phyloP scores from a whole-genome alignment of 2,329 filamentous ascomycete species.

The Colletotrichum endophyticum region DNA sequence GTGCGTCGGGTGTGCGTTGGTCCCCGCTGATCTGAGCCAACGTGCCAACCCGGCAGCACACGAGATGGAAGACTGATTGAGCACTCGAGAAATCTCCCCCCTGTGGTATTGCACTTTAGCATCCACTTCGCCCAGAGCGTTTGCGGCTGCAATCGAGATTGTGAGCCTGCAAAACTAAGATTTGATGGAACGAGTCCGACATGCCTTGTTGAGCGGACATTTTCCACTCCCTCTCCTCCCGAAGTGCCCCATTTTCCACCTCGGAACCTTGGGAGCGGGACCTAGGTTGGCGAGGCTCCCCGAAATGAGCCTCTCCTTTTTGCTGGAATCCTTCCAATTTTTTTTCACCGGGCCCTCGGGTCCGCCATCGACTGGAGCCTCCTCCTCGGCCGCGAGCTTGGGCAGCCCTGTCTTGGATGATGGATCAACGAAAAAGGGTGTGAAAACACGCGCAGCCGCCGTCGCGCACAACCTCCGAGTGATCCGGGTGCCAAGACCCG shows the following conservation, averaged over 20 bases:
- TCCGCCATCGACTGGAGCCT: neutral
- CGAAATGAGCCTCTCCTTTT: conserved; percentile 12
- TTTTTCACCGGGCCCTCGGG: neutral
- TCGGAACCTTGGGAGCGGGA: conserved; percentile 6
- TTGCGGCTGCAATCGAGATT: conserved; percentile 13
- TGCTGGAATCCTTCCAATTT: neutral
- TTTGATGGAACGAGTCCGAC: conserved; percentile 4
- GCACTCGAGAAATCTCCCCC: neutral
- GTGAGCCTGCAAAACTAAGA: neutral
- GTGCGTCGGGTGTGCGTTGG: neutral
- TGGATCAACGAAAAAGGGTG: neutral
- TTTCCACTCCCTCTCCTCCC: conserved; percentile 8
- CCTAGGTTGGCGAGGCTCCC: conserved; percentile 3
- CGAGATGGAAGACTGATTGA: neutral
- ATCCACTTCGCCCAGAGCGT: neutral
- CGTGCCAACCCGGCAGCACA: neutral
- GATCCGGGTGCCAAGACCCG: conserved; percentile 19
- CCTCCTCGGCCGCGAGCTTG: neutral
- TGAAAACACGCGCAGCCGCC: conserved; percentile 4
- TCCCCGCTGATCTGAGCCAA: conserved; percentile 6
- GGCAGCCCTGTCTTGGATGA: neutral
- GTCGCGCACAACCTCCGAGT: conserved; percentile 13
- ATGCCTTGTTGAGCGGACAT: neutral
- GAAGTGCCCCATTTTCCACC: conserved; percentile 1
- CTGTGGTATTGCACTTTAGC: neutral